phyloP scores from a whole-genome alignment of 2,329 filamentous ascomycete genomes.

The Colletotrichum truncatum region DNA sequence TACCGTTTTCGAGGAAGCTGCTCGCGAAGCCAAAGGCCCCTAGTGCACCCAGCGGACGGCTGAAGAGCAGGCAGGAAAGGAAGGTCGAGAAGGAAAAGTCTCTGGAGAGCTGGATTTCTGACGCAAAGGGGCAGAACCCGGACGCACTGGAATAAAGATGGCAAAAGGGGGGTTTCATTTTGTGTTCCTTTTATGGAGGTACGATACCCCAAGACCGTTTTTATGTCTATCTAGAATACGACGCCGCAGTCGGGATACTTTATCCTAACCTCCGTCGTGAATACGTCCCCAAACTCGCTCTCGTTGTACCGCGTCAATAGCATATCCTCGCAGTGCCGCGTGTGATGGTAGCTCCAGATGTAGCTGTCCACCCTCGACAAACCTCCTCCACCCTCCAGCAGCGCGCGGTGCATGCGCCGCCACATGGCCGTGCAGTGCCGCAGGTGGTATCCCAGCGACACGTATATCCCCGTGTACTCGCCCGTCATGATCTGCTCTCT shows the following conservation, averaged over 20 bases:
- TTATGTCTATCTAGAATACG: not conserved
- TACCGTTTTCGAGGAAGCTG: conserved; percentile 30
- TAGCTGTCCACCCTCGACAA: conserved; percentile 17
- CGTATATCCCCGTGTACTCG: conserved; percentile 9
- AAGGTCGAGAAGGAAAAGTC: conserved; percentile 27
- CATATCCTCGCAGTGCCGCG: conserved; percentile 25
- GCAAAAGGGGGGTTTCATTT: no score
- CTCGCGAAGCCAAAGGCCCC: conserved; percentile 22
- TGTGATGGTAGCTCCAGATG: conserved; percentile 28
- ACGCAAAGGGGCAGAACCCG: no score
- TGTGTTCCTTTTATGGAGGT: no score
- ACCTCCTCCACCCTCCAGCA: conserved; percentile 17
- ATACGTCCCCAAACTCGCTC: not conserved
- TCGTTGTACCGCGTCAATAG: not conserved
- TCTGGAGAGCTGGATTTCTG: conserved; percentile 9
- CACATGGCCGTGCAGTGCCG: conserved; percentile 28
- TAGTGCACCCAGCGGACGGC: not conserved
- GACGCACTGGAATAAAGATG: no score
- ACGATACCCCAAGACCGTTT: not conserved
- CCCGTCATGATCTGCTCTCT: conserved; percentile 13
- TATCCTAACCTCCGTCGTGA: conserved; percentile 22
- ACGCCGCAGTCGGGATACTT: conserved; percentile 28
- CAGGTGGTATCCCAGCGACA: conserved; percentile 17
- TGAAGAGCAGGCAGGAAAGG: conserved; percentile 25
- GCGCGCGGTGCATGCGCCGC: conserved; percentile 22